A percentile compares a stretch with the other conserved stretches of the same genome.
Conservation (phyloP, 768 basidiomycete species). For the Chlorophyllum brunneum region DNA sequence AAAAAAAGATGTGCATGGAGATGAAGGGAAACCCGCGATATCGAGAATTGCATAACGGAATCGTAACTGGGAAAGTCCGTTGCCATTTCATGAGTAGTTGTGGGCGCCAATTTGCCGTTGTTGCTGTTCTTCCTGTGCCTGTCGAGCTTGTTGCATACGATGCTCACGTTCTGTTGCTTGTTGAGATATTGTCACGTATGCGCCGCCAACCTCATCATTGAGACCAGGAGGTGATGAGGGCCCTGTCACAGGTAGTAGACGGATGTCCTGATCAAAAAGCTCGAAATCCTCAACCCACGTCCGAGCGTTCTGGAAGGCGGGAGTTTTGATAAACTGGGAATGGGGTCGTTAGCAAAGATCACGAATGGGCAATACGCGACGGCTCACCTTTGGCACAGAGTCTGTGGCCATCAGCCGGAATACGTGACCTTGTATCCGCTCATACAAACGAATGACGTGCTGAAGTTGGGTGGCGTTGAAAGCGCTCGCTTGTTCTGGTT, state of each 20-base stretch:
- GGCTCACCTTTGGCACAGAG: constrained; percentile 89
- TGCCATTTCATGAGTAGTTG: not conserved
- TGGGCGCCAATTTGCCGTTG: constrained; percentile 2
- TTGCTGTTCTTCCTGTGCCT: constrained; percentile 4
- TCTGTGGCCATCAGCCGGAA: constrained; percentile 98
- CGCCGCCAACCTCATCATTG: constrained; percentile 73
- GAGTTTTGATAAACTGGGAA: constrained; percentile 81
- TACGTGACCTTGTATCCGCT: constrained; percentile 94
- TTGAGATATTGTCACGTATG: constrained; percentile 84
- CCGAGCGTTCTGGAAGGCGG: constrained; percentile 74
- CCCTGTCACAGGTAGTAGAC: constrained; percentile 40
- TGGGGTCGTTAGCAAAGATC: constrained; percentile 12
- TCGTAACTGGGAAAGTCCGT: not conserved
- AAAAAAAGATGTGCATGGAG: constrained; percentile 15
- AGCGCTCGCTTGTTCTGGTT: constrained; percentile 72
- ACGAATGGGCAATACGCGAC: not conserved
- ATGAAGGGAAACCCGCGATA: constrained; percentile 3
- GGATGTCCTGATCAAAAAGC: constrained; percentile 57
- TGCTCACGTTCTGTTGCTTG: constrained; percentile 71
- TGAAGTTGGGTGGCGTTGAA: constrained; percentile 97
- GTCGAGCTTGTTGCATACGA: constrained; percentile 27
- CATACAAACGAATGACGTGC: constrained; percentile 89
- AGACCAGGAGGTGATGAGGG: constrained; percentile 73
- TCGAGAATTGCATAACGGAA: not conserved
- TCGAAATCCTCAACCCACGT: constrained; percentile 79